Base-by-base conservation (phyloP, 805 yeast genomes). In the Kodamaea sagamina region DNA sequence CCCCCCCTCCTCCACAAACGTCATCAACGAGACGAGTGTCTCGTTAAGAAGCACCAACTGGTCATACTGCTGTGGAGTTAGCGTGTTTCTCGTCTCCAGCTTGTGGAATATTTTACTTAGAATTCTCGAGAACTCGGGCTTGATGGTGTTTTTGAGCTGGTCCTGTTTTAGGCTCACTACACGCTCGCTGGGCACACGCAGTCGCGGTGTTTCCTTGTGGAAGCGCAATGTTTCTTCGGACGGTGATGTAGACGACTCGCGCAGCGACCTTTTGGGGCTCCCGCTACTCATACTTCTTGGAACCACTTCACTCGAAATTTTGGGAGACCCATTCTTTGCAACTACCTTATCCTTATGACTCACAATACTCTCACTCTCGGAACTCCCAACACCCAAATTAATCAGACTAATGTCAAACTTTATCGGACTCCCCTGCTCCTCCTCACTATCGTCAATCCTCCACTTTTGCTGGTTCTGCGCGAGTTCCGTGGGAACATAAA, bases 331-430 rank as follows among this genome's bases (percentile, higher is more conserved):
- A n/a, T n/a, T n/a, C n/a, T n/a, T n/a, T n/a, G n/a, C n/a, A n/a
- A n/a, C n/a, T n/a, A n/a, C n/a, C n/a, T n/a, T n/a, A n/a, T n/a
- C n/a, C n/a, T n/a, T n/a, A n/a, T n/a, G n/a, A n/a, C n/a, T n/a
- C n/a, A n/a, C n/a, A n/a, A n/a, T n/a, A n/a, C n/a, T n/a, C n/a
- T n/a, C n/a, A n/a, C 34, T 29, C 2, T n/a, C 17, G 3, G 34
- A 19, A 29, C 34, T 29, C 17, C 19, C 19, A 13, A 56, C 44
- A 6, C 39, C 42, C 4, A 48, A 52, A 47, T 53, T 52, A 5
- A 69, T 59, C 47, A 64, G 59, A 43, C 71, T 65, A 29, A 69
- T 53, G 44, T 69, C 74, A 41, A 69, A 68, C n/a, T 61, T 63
- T 4, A 69, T 25, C 4, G 44, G 40, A 28, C 40, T 37, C 39